These are phyloP conservation scores for Saccharomycopsis babjevae DNA, from an alignment of 805 yeast genomes.

Conservation along the genomic window DNA sequence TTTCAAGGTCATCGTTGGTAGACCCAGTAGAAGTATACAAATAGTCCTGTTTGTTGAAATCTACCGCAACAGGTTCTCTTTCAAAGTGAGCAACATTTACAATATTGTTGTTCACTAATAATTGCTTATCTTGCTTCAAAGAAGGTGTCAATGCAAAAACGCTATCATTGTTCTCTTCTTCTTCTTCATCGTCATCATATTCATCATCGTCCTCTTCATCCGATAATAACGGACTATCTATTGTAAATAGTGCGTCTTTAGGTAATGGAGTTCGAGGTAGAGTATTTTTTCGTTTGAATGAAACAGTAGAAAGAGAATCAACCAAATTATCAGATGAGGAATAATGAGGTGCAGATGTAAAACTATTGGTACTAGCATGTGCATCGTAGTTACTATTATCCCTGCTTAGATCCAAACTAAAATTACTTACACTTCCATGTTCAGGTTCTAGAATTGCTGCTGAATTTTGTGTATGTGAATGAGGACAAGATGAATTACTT, in stretches of 20 bases:
- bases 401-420: neutral
- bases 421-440: neutral
- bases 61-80: neutral
- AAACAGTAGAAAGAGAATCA: conserved; percentile 7
- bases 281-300: conserved; percentile 7
- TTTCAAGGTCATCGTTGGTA: neutral
- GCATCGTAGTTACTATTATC: neutral
- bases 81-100: neutral
- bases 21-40: neutral
- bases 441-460: neutral
- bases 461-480: neutral
- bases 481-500: neutral
- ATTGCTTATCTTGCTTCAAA: neutral
- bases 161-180: conserved; percentile 1
- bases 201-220: conserved; percentile 7
- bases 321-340: conserved; percentile 2
- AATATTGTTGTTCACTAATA: neutral
- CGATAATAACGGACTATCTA: neutral
- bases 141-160: neutral
- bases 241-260: conserved; percentile 1
- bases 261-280: conserved; percentile 17
- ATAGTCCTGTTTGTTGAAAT: neutral
- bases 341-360: neutral
- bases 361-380: neutral
- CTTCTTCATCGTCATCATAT: conserved; percentile 11